Evolutionary conservation across 75 land plant genomes (phyloP).

Genomic region (Cunninghamia lanceolata): DNA sequence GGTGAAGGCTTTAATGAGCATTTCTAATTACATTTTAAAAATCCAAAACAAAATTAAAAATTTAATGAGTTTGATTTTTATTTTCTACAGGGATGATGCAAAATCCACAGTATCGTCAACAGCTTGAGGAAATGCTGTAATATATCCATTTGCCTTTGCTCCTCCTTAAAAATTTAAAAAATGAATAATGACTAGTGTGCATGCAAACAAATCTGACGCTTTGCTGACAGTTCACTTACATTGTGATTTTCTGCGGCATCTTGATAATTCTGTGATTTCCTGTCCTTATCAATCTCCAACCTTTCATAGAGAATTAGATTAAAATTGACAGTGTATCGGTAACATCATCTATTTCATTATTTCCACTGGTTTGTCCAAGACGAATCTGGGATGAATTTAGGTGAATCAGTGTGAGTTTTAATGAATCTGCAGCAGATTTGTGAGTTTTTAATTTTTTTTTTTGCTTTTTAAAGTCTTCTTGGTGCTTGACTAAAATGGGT

Average conservation of each 20-base stretch:
- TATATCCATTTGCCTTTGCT: conserved; percentile 3
- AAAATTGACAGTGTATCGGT: neutral
- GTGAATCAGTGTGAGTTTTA: no score
- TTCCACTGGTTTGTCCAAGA: neutral
- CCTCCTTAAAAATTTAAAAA: neutral
- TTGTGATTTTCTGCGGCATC: neutral
- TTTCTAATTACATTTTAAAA: no score
- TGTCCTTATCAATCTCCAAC: neutral
- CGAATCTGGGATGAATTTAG: no score
- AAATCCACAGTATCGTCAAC: conserved; percentile 83
- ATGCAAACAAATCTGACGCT: neutral
- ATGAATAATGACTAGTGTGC: neutral
- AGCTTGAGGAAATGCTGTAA: conserved; percentile 95
- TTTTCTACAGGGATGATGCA: conserved; percentile 84
- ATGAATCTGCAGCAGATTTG: no score
- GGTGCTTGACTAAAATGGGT: no score
- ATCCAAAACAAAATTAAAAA: no score
- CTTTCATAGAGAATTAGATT: neutral
- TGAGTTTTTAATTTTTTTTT: no score
- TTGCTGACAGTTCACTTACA: neutral
- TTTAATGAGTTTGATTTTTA: neutral
- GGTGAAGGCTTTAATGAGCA: no score
- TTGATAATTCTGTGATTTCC: neutral
- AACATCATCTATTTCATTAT: neutral
- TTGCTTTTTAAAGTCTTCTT: no score